Evolutionary conservation across 129 eudicot genomes (phyloP).

Genomic region (Escallonia herrerae): DNA sequence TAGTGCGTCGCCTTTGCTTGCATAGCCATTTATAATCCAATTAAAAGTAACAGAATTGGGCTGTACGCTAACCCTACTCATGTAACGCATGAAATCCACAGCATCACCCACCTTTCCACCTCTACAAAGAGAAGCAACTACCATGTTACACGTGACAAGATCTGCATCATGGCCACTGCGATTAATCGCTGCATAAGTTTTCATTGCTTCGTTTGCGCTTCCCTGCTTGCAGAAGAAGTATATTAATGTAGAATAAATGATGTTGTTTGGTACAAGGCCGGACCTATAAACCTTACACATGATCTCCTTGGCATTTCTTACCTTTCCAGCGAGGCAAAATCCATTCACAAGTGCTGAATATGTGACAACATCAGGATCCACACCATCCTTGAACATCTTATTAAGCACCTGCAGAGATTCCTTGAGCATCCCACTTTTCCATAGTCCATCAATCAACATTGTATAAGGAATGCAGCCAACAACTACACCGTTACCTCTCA

Average conservation of each 20-base stretch:
- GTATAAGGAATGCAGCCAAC: slow-evolving; percentile 48
- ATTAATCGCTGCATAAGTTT: slow-evolving; percentile 37
- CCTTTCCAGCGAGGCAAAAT: slow-evolving; percentile 56
- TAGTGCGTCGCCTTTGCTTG: slow-evolving; percentile 41
- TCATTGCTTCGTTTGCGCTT: slow-evolving; percentile 47
- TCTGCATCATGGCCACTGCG: slow-evolving; percentile 32
- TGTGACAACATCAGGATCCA: slow-evolving; percentile 60
- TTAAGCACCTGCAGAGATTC: slow-evolving; percentile 51
- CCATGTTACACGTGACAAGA: slow-evolving; percentile 43
- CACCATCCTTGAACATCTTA: slow-evolving; percentile 42
- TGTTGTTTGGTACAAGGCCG: slow-evolving; percentile 43
- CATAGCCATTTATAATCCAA: slow-evolving; percentile 54
- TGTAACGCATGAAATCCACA: slow-evolving; percentile 53
- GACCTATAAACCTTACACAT: slow-evolving; percentile 63
- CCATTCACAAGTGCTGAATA: slow-evolving; percentile 81
- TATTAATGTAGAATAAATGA: slow-evolving; percentile 53
- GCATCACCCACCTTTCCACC: slow-evolving; percentile 53
- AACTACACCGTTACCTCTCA: slow-evolving; percentile 43
- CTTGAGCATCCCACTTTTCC: slow-evolving; percentile 38
- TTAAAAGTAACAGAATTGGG: slow-evolving; percentile 58
- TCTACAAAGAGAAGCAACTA: slow-evolving; percentile 59
- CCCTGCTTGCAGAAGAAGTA: slow-evolving; percentile 56
- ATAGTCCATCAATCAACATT: slow-evolving; percentile 61
- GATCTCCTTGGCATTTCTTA: slow-evolving; percentile 47
- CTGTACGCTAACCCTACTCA: slow-evolving; percentile 36